These are phyloP conservation scores for Hygrophoropsis aurantiaca DNA, from an alignment of 768 basidiomycete species.

Conservation along the genomic window DNA sequence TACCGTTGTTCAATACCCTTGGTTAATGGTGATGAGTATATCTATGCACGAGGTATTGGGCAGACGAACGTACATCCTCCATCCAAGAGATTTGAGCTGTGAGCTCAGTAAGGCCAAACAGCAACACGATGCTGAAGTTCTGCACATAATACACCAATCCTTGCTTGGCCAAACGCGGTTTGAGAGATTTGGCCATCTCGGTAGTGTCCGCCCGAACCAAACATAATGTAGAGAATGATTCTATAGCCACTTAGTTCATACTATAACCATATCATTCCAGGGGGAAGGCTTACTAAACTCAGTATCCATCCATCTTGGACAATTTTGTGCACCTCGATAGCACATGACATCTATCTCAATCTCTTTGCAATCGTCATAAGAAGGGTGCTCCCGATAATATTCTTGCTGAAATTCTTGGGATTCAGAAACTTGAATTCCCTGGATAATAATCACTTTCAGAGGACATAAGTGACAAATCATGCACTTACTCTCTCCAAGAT, in stretches of 20 bases:
- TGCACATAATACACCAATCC: slow-evolving; percentile 24
- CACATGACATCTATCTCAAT: slow-evolving; percentile 25
- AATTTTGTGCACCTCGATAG: slow-evolving; percentile 26
- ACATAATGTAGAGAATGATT: slow-evolving; percentile 35
- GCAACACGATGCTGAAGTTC: slow-evolving; percentile 38
- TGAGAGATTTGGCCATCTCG: slow-evolving; percentile 23
- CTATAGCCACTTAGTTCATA: slow-evolving; percentile 11
- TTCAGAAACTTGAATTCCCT: slow-evolving; percentile 48
- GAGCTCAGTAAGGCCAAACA: slow-evolving; percentile 55
- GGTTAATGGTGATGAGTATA: background rate
- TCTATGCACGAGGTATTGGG: background rate
- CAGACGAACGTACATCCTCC: slow-evolving; percentile 39
- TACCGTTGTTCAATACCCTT: slow-evolving; percentile 41
- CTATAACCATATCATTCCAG: background rate
- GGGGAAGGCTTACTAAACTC: slow-evolving; percentile 25
- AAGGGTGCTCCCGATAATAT: slow-evolving; percentile 30
- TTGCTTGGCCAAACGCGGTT: slow-evolving; percentile 17
- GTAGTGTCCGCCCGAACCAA: slow-evolving; percentile 33
- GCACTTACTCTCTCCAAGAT: slow-evolving; percentile 41
- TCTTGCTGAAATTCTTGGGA: slow-evolving; percentile 42
- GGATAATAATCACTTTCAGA: too few species aligned
- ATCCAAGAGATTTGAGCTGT: slow-evolving; percentile 52
- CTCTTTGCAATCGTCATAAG: slow-evolving; percentile 19
- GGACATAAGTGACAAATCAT: background rate
- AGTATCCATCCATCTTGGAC: slow-evolving; percentile 33